Conservation (phyloP, 2,329 filamentous ascomycete species). For the Exophiala sp. region DNA sequence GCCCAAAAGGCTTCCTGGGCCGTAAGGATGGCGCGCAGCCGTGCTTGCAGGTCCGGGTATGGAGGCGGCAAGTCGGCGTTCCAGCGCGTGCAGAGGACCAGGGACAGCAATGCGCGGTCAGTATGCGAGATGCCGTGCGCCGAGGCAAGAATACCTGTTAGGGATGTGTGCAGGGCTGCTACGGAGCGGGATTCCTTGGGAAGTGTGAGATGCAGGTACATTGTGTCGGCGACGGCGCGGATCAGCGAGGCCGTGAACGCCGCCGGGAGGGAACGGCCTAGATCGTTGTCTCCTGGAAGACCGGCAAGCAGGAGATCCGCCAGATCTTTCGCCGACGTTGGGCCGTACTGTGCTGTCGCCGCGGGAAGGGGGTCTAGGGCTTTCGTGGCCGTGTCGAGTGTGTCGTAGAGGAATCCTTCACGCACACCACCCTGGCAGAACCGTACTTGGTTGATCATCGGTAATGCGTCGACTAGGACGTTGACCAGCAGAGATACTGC, state of each 20-base stretch:
- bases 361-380: constrained; percentile 61
- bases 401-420: constrained; percentile 67
- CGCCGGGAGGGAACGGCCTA: constrained; percentile 28
- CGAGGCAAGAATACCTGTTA: constrained; percentile 33
- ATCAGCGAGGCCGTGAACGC: constrained; percentile 30
- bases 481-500: constrained; percentile 77
- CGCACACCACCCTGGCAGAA: constrained; percentile 86
- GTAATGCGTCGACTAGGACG: constrained; percentile 63
- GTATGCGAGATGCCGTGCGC: constrained; percentile 35
- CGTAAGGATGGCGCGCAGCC: constrained; percentile 31
- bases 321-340: constrained; percentile 42
- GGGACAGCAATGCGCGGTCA: constrained; percentile 33
- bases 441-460: constrained; percentile 64
- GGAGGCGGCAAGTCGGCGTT: constrained; percentile 31
- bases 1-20: constrained; percentile 36
- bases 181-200: constrained; percentile 34
- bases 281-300: constrained; percentile 34
- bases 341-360: constrained; percentile 51
- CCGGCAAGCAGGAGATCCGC: constrained; percentile 44
- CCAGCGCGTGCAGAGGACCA: constrained; percentile 35
- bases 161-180: constrained; percentile 32
- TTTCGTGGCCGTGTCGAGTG: constrained; percentile 53
- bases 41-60: constrained; percentile 30
- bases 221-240: constrained; percentile 33
- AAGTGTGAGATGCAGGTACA: constrained; percentile 33